A percentile compares a stretch with the other conserved stretches of the same genome.
Conservation (phyloP, 192 early-diverging fungal genomes). For the Gigaspora rosea region DNA sequence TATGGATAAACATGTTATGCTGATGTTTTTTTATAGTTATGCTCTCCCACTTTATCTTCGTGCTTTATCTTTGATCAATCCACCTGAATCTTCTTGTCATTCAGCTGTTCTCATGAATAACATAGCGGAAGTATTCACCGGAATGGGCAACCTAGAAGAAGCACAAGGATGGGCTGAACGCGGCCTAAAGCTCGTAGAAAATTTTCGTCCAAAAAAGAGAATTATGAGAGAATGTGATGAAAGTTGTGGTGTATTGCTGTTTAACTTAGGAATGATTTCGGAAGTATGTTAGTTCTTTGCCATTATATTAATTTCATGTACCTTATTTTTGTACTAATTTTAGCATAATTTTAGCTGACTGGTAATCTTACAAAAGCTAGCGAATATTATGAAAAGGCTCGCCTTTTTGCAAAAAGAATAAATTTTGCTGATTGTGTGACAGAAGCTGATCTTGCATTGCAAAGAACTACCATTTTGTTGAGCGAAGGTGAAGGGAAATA, state of each 20-base stretch:
- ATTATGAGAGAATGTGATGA: conserved; percentile 52
- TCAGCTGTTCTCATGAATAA: conserved; percentile 60
- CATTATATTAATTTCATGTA: not conserved
- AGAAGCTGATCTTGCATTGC: conserved; percentile 29
- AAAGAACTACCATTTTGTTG: conserved; percentile 9
- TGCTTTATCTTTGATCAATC: conserved; percentile 45
- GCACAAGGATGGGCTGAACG: conserved; percentile 57
- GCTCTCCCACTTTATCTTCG: conserved; percentile 59
- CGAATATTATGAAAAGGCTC: conserved; percentile 30
- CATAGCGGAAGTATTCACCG: conserved; percentile 56
- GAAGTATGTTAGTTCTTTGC: conserved; percentile 44
- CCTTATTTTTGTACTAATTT: not conserved
- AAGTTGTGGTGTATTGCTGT: conserved; percentile 54
- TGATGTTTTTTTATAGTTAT: conserved; percentile 36
- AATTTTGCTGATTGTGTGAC: conserved; percentile 21
- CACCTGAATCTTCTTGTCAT: conserved; percentile 47
- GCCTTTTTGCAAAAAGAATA: conserved; percentile 13
- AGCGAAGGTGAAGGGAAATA: not conserved
- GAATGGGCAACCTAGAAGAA: conserved; percentile 50
- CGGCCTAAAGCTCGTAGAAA: conserved; percentile 50
- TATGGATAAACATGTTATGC: not conserved
- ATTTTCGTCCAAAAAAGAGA: conserved; percentile 37
- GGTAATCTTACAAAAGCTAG: conserved; percentile 23
- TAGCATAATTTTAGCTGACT: conserved; percentile 7
- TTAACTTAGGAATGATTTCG: conserved; percentile 59